Percentiles rank a stretch among this genome's conserved stretches.
Conservation (phyloP, 2,329 filamentous ascomycete species). For the Thermothelomyces thermophilus region DNA sequence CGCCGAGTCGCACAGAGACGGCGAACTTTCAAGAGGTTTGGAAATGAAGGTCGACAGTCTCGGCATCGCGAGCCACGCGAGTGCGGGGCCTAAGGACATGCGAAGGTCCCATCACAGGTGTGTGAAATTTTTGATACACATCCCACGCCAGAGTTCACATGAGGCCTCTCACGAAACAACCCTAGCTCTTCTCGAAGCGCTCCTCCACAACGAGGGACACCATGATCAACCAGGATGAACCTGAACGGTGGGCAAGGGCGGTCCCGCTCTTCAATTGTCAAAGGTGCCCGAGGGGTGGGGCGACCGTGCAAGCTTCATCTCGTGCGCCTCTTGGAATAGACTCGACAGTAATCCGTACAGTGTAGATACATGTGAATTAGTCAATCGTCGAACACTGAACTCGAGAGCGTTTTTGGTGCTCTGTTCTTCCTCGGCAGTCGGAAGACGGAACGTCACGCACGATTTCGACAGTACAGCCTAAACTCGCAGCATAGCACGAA, state of each 20-base stretch:
- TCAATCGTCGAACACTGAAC: not conserved
- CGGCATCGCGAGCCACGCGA: slow-evolving; percentile 9
- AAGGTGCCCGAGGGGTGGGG: too few species aligned
- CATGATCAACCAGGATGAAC: not conserved
- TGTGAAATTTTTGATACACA: slow-evolving; percentile 1
- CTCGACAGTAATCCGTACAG: too few species aligned
- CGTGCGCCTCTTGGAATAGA: too few species aligned
- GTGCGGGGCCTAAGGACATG: slow-evolving; percentile 7
- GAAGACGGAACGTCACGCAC: not conserved
- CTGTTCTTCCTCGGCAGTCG: not conserved
- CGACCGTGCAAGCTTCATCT: too few species aligned
- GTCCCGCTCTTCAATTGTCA: too few species aligned
- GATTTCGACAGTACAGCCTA: not conserved
- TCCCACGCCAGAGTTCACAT: not conserved
- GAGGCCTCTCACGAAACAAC: not conserved
- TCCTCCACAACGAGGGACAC: not conserved
- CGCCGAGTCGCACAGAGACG: slow-evolving; percentile 1
- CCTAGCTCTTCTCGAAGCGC: not conserved
- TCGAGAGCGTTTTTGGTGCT: not conserved
- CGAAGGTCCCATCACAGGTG: not conserved
- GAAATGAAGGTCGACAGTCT: slow-evolving; percentile 8
- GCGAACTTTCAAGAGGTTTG: slow-evolving; percentile 6
- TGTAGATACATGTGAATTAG: too few species aligned
- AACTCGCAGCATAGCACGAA: not conserved
- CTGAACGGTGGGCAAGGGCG: not conserved